phyloP scores from a whole-genome alignment of 1,284 basidiomycete species.

The Microbotryomycetes sp. region DNA sequence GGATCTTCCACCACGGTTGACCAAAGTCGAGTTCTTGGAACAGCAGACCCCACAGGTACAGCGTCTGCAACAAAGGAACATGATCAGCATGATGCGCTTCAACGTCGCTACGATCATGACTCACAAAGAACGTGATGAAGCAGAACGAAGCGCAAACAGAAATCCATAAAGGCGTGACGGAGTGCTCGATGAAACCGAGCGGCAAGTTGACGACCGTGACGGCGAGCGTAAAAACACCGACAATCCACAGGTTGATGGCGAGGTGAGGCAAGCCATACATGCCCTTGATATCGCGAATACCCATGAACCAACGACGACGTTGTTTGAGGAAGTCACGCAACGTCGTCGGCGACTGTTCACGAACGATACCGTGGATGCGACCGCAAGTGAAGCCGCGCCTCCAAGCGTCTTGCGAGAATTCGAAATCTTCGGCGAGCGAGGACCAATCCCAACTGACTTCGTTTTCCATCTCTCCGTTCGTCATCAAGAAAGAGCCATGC shows the following conservation, averaged over 20 bases:
- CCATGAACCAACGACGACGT: conserved; percentile 45
- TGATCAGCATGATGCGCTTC: conserved; percentile 6
- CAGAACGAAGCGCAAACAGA: conserved; percentile 43
- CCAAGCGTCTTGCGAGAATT: conserved; percentile 45
- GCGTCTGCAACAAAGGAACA: conserved; percentile 29
- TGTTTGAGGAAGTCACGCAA: conserved; percentile 44
- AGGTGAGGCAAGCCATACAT: conserved; percentile 43
- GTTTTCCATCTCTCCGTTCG: conserved; percentile 45
- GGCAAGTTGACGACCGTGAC: conserved; percentile 44
- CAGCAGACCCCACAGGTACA: conserved; percentile 38
- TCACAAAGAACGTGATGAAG: conserved; percentile 42
- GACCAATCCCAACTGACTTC: conserved; percentile 41
- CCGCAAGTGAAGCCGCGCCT: conserved; percentile 43
- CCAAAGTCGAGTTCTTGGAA: conserved; percentile 41
- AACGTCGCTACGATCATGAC: conserved; percentile 28
- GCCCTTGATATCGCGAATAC: conserved; percentile 38
- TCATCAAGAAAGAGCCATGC: conserved; percentile 44
- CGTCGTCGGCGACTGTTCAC: conserved; percentile 43
- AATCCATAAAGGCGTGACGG: conserved; percentile 41
- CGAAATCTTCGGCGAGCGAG: conserved; percentile 42
- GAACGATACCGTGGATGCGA: conserved; percentile 43
- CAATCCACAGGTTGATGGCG: conserved; percentile 44
- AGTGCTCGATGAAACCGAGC: conserved; percentile 39
- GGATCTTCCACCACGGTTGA: conserved; percentile 37
- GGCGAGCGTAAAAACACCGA: conserved; percentile 43